Percentiles rank a stretch among this genome's conserved stretches.
Evolutionary conservation across 805 yeast species (phyloP).

Genomic region (Suhomyces xylopsoci): DNA sequence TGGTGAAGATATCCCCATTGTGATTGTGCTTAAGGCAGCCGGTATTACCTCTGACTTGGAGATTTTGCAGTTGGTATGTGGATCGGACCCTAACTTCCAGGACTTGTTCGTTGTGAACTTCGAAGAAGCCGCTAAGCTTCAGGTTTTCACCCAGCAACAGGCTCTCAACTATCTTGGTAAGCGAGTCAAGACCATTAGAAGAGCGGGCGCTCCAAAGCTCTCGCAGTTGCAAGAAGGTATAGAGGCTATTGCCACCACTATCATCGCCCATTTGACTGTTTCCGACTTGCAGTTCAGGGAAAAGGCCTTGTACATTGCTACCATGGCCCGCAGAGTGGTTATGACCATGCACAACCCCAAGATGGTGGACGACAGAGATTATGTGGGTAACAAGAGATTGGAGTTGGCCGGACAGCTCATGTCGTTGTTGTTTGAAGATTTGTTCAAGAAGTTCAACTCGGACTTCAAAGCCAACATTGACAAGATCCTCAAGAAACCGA

Average conservation of each 20-base stretch:
- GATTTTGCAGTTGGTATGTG: constrained; percentile 91
- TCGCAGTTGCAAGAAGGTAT: constrained; percentile 88
- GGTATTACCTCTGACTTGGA: constrained; percentile 91
- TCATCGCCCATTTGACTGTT: constrained; percentile 91
- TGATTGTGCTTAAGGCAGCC: constrained; percentile 87
- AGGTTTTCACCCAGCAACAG: constrained; percentile 87
- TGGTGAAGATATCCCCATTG: constrained; percentile 93
- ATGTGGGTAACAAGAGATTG: constrained; percentile 95
- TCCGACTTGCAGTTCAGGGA: constrained; percentile 83
- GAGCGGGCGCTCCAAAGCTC: constrained; percentile 78
- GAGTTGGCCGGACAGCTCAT: constrained; percentile 97
- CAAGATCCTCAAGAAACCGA: constrained; percentile 89
- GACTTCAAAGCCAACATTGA: constrained; percentile 95
- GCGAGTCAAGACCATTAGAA: constrained; percentile 88
- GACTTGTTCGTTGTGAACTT: constrained; percentile 90
- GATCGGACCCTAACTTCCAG: constrained; percentile 82
- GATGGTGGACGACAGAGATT: constrained; percentile 98
- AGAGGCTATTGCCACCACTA: constrained; percentile 93
- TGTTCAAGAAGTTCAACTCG: constrained; percentile 91
- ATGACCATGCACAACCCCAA: constrained; percentile 94
- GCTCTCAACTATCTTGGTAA: constrained; percentile 89
- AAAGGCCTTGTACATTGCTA: constrained; percentile 89
- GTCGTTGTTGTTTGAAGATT: constrained; percentile 92
- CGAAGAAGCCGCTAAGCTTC: constrained; percentile 86
- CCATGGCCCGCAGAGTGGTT: constrained; percentile 94